phyloP scores from a whole-genome alignment of 1,284 basidiomycete species.

The Bjerkandera adusta region DNA sequence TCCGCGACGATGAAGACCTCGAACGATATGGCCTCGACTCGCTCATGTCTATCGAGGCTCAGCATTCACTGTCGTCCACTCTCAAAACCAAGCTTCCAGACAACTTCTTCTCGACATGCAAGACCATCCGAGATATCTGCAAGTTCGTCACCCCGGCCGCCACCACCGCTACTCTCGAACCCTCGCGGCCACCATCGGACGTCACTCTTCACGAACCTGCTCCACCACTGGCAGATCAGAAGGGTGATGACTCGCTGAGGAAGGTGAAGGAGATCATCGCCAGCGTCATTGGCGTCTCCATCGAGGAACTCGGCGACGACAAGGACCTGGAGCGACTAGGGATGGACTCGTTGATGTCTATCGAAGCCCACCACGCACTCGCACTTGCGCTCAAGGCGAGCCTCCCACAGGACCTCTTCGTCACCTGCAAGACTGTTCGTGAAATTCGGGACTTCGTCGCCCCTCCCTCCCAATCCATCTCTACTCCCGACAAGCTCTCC shows the following conservation, averaged over 20 bases:
- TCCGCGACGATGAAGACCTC: conserved; percentile 38
- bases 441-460: neutral
- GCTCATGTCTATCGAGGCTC: conserved; percentile 53
- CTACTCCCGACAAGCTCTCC: no score
- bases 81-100: conserved; percentile 29
- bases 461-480: neutral
- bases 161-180: conserved; percentile 7
- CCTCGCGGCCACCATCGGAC: neutral
- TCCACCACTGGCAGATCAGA: conserved; percentile 18
- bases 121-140: conserved; percentile 29
- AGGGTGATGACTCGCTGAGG: conserved; percentile 18
- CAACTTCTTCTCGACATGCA: conserved; percentile 35
- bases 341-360: conserved; percentile 61
- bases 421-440: conserved; percentile 1
- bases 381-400: neutral
- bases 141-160: conserved; percentile 17
- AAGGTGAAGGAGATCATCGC: conserved; percentile 44
- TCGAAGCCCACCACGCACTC: conserved; percentile 52
- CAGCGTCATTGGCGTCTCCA: conserved; percentile 44
- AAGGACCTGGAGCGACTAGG: conserved; percentile 47
- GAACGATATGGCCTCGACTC: conserved; percentile 53
- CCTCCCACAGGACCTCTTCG: conserved; percentile 22
- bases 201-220: conserved; percentile 8
- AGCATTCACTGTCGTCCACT: conserved; percentile 35
- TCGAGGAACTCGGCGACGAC: conserved; percentile 40